Conservation (phyloP, 257 asterid species). For the Solanum bulbocastanum region DNA sequence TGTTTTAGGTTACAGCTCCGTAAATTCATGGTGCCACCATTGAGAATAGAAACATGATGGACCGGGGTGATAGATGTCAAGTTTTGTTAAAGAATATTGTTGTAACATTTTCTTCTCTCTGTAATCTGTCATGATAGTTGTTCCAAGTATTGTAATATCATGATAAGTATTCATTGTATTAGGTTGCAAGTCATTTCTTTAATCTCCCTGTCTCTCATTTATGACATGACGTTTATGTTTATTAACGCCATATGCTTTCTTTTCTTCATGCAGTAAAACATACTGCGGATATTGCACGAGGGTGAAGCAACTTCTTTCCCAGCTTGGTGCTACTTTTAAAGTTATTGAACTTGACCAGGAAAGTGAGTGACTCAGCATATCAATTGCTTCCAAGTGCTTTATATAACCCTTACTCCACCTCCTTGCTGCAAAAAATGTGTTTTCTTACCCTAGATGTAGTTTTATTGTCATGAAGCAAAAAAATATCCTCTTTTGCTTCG, state of each 20-base stretch:
- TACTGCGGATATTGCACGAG: conserved; percentile 56
- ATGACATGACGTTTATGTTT: background rate
- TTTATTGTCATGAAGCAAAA: background rate
- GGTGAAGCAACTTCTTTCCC: conserved; percentile 58
- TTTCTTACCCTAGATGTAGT: background rate
- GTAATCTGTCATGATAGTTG: background rate
- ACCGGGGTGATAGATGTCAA: background rate
- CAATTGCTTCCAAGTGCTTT: background rate
- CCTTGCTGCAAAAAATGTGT: background rate
- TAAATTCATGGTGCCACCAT: background rate
- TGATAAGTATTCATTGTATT: background rate
- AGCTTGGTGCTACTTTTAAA: conserved; percentile 44
- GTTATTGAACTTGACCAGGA: conserved; percentile 64
- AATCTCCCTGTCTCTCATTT: background rate
- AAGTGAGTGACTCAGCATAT: conserved; percentile 31
- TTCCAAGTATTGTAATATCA: background rate
- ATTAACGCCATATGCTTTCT: background rate
- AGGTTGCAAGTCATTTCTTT: background rate
- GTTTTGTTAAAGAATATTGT: background rate
- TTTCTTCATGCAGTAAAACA: conserved; percentile 43
- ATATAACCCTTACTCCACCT: background rate
- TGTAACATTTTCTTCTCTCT: background rate
- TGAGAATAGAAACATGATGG: background rate
- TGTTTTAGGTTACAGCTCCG: background rate
- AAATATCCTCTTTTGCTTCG: background rate